These are phyloP conservation scores for Ophiostoma sp. DNA, from an alignment of 2,329 filamentous ascomycete genomes.

Conservation along the genomic window DNA sequence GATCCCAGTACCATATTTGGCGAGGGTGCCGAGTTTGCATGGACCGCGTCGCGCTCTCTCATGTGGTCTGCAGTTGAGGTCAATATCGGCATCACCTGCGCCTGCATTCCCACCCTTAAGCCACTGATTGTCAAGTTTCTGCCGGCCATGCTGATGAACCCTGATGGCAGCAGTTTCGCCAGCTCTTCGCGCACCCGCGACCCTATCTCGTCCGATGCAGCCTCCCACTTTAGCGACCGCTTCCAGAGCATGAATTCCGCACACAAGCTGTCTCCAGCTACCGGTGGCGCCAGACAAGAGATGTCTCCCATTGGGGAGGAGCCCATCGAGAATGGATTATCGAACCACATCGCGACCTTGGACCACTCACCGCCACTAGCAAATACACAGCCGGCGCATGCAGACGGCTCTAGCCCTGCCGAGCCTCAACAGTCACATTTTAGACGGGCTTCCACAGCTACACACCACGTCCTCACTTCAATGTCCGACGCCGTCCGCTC, in stretches of 20 bases:
- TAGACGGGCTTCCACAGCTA: neutral
- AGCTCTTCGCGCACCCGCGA: constrained; percentile 26
- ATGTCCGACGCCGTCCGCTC: neutral
- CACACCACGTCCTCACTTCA: neutral
- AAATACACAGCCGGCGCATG: neutral
- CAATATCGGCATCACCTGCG: constrained; percentile 83
- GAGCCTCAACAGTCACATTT: neutral
- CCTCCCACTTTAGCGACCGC: neutral
- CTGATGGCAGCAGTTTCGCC: constrained; percentile 39
- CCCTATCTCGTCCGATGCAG: constrained; percentile 8
- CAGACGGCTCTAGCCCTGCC: neutral
- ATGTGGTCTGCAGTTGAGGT: constrained; percentile 96
- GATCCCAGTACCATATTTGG: constrained; percentile 46
- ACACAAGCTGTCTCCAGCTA: neutral
- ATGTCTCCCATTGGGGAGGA: constrained; percentile 3
- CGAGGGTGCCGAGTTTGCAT: constrained; percentile 51
- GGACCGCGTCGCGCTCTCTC: constrained; percentile 76
- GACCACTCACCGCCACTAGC: neutral
- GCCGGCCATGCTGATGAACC: constrained; percentile 52
- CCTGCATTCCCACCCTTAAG: constrained; percentile 87
- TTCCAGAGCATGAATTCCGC: neutral
- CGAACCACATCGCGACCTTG: neutral
- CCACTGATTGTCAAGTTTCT: constrained; percentile 66
- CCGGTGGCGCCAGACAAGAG: neutral
- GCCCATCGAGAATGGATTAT: neutral